Evolutionary conservation across 768 basidiomycete species (phyloP).

Genomic region (Lentinula lateritia): DNA sequence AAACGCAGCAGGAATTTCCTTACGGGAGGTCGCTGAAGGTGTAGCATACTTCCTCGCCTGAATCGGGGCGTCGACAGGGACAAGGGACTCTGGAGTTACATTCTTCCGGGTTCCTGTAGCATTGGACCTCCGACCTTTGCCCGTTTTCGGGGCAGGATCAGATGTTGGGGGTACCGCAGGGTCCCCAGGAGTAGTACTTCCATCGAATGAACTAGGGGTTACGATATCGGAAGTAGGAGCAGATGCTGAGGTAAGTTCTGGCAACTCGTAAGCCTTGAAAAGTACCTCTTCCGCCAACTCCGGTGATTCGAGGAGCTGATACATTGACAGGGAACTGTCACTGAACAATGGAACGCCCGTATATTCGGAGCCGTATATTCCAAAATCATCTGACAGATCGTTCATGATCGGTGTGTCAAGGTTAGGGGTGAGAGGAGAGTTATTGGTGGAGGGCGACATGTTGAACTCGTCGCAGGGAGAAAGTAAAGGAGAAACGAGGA

Average conservation of each 20-base stretch:
- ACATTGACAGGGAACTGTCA: background rate
- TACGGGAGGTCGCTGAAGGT: slow-evolving; percentile 73
- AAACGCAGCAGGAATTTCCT: slow-evolving; percentile 65
- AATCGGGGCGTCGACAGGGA: slow-evolving; percentile 73
- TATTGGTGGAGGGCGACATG: slow-evolving; percentile 3
- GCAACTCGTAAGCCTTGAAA: background rate
- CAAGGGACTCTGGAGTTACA: slow-evolving; percentile 58
- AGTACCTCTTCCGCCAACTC: background rate
- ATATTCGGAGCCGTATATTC: background rate
- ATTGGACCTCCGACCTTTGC: slow-evolving; percentile 20
- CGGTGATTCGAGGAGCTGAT: background rate
- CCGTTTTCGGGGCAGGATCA: slow-evolving; percentile 12
- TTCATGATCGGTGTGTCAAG: slow-evolving; percentile 7
- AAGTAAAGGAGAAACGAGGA: slow-evolving; percentile 5
- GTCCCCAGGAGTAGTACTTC: background rate
- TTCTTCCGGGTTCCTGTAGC: slow-evolving; percentile 73
- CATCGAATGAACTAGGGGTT: slow-evolving; percentile 11
- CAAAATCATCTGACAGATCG: slow-evolving; percentile 3
- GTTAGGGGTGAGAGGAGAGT: slow-evolving; percentile 1
- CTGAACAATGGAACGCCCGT: slow-evolving; percentile 1
- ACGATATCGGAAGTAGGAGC: slow-evolving; percentile 37
- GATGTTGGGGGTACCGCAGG: slow-evolving; percentile 8
- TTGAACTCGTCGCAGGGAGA: slow-evolving; percentile 7
- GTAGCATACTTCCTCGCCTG: slow-evolving; percentile 67
- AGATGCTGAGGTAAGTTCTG: slow-evolving; percentile 36